Conservation (phyloP, 495 filamentous ascomycete genomes). For the Viridothelium virens region DNA sequence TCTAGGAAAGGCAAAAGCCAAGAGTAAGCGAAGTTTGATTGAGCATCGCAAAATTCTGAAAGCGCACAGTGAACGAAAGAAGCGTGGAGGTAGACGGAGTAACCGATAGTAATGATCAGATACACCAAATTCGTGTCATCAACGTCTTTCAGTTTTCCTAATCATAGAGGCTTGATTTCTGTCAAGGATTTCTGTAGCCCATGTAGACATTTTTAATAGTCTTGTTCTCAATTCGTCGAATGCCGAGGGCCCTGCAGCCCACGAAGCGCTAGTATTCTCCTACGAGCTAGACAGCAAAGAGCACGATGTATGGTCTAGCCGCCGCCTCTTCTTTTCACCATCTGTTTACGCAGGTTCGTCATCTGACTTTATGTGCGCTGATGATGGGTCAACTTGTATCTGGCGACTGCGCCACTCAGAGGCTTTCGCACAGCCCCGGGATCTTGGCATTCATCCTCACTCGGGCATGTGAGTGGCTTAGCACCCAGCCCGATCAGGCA, state of each 20-base stretch:
- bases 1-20: conserved; percentile 82
- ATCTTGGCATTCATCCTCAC: not conserved
- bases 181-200: too few species aligned
- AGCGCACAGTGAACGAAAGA: conserved; percentile 73
- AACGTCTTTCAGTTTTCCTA: too few species aligned
- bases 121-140: not conserved
- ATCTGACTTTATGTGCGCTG: not conserved
- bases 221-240: not conserved
- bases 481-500: too few species aligned
- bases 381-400: not conserved
- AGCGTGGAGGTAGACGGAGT: conserved; percentile 73
- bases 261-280: not conserved
- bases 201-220: not conserved
- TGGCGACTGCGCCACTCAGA: not conserved
- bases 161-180: too few species aligned
- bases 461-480: too few species aligned
- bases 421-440: not conserved
- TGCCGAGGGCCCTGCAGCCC: not conserved
- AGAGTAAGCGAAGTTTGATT: conserved; percentile 84
- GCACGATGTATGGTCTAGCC: not conserved
- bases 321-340: not conserved
- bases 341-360: not conserved
- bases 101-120: conserved; percentile 41
- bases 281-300: not conserved
- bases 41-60: conserved; percentile 70